Conservation (phyloP, 2,329 filamentous ascomycete species). For the Penicillium sp. region DNA sequence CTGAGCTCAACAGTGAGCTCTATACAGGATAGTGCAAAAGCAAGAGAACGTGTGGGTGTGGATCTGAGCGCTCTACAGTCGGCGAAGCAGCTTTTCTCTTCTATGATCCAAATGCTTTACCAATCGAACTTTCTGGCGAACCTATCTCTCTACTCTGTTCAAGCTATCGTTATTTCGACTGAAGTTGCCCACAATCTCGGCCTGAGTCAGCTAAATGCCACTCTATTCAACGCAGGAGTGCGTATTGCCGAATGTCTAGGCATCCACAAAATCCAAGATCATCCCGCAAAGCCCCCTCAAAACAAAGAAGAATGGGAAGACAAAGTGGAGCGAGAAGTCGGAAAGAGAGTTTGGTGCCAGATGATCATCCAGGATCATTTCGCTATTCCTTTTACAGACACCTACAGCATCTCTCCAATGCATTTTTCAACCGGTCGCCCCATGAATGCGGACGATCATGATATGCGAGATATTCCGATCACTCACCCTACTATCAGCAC, state of each 20-base stretch:
- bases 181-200: conserved; percentile 43
- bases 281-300: conserved; percentile 2
- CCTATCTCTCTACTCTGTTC: conserved; percentile 32
- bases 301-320: conserved; percentile 27
- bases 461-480: conserved; percentile 23
- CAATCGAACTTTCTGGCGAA: conserved; percentile 37
- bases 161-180: conserved; percentile 42
- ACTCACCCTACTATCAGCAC: conserved; percentile 26
- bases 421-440: conserved; percentile 38
- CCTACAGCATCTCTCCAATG: conserved; percentile 40
- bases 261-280: conserved; percentile 28
- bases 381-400: conserved; percentile 39
- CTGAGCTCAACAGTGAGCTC: conserved; percentile 27
- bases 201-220: conserved; percentile 38
- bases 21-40: conserved; percentile 26
- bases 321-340: conserved; percentile 35
- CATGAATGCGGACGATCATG: conserved; percentile 39
- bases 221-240: conserved; percentile 37
- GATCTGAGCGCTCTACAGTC: conserved; percentile 26
- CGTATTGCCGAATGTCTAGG: conserved; percentile 39
- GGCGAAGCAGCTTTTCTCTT: conserved; percentile 28
- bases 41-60: conserved; percentile 17
- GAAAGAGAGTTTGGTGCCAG: conserved; percentile 41
- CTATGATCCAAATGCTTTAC: conserved; percentile 38
- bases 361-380: conserved; percentile 43